These are phyloP conservation scores for Chlamydomonas eustigma DNA, from an alignment of 139 green algal genomes.

Conservation along the genomic window DNA sequence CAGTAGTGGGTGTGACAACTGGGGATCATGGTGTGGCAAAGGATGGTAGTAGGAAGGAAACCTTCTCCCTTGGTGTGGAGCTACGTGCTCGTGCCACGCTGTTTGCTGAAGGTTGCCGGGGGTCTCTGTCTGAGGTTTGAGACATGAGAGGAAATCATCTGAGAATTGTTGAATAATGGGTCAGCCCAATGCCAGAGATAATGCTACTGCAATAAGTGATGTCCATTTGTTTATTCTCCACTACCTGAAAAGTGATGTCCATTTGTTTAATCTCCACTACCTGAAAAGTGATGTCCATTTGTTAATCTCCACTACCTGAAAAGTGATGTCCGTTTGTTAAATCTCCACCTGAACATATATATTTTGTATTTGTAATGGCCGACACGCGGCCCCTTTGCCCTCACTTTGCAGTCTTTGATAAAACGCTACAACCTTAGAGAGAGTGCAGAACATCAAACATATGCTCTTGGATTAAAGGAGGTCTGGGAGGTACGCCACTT, in stretches of 20 bases:
- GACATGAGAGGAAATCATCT: neutral
- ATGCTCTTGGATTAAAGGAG: constrained; percentile 93
- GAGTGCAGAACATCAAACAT: constrained; percentile 70
- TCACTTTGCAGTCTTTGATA: constrained; percentile 70
- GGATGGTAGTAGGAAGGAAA: constrained; percentile 55
- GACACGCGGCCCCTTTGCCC: no score
- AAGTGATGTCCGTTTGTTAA: no score
- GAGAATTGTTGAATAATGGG: constrained; percentile 9
- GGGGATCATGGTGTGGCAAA: constrained; percentile 75
- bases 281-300: no score
- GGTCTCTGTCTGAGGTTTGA: constrained; percentile 76
- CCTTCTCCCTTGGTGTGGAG: constrained; percentile 66
- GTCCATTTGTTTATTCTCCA: no score
- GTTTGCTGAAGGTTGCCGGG: constrained; percentile 86
- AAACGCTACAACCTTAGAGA: constrained; percentile 62
- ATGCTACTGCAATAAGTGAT: no score
- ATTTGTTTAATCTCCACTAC: no score
- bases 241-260: no score
- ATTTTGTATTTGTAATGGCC: no score
- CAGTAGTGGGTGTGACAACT: constrained; percentile 73
- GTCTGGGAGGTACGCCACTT: constrained; percentile 42
- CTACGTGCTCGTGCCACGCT: constrained; percentile 76
- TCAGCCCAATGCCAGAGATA: no score
- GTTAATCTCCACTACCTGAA: no score
- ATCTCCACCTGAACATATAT: no score